Conservation (phyloP, 2,329 filamentous ascomycete genomes). For the Chaetomium globosum region DNA sequence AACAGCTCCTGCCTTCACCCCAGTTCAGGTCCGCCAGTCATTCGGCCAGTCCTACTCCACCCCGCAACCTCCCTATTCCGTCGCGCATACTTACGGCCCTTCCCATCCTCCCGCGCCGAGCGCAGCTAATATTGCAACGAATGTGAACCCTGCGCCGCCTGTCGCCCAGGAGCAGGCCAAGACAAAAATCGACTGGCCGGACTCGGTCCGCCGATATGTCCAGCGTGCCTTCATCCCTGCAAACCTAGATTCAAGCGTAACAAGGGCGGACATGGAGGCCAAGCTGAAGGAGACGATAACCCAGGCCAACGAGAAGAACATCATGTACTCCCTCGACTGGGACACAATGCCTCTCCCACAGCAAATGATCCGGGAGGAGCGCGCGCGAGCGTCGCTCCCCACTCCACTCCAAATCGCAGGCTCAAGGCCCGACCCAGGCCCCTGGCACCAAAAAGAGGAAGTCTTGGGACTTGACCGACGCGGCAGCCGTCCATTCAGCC, state of each 20-base stretch:
- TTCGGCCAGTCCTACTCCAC: slow-evolving; percentile 52
- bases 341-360: slow-evolving; percentile 80
- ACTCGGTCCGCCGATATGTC: slow-evolving; percentile 83
- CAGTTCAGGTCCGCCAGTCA: slow-evolving; percentile 64
- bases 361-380: slow-evolving; percentile 74
- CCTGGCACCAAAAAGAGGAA: slow-evolving; percentile 72
- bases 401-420: slow-evolving; percentile 20
- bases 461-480: slow-evolving; percentile 65
- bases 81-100: slow-evolving; percentile 35
- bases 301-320: slow-evolving; percentile 72
- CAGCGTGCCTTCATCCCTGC: slow-evolving; percentile 81
- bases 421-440: slow-evolving; percentile 21
- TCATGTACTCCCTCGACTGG: slow-evolving; percentile 79
- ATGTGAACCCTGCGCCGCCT: slow-evolving; percentile 22
- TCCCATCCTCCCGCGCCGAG: slow-evolving; percentile 34
- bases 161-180: slow-evolving; percentile 41
- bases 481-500: slow-evolving; percentile 8
- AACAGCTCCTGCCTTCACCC: slow-evolving; percentile 58
- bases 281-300: slow-evolving; percentile 87
- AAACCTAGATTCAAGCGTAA: slow-evolving; percentile 66
- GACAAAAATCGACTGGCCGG: slow-evolving; percentile 76
- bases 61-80: slow-evolving; percentile 41
- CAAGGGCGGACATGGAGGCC: slow-evolving; percentile 72
- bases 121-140: slow-evolving; percentile 37
- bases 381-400: slow-evolving; percentile 41